These are phyloP conservation scores for Oldenlandia corymbosa DNA, from an alignment of 257 asterid genomes.

Conservation along the genomic window DNA sequence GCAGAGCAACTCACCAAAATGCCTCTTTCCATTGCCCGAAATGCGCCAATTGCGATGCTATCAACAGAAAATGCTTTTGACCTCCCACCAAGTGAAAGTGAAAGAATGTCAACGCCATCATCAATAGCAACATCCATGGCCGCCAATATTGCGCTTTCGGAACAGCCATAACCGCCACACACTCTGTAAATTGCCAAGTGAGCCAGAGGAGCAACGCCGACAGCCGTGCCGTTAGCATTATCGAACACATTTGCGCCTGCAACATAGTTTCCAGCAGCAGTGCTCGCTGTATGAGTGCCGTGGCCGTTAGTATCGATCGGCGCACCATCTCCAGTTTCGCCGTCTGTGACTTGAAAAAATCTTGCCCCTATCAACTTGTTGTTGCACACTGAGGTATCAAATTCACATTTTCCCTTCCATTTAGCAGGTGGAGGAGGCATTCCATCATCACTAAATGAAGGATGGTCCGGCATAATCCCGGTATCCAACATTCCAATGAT, in stretches of 20 bases:
- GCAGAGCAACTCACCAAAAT: conserved; percentile 15
- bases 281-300: conserved; percentile 6
- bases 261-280: conserved; percentile 11
- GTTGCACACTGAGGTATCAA: neutral
- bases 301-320: neutral
- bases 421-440: conserved; percentile 4
- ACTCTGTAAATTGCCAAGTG: conserved; percentile 3
- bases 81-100: neutral
- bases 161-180: neutral
- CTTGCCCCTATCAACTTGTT: conserved; percentile 9
- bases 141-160: neutral
- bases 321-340: neutral
- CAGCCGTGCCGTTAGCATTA: conserved; percentile 9
- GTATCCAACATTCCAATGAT: neutral
- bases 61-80: neutral
- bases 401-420: conserved; percentile 9
- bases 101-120: neutral
- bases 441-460: conserved; percentile 4
- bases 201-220: conserved; percentile 11
- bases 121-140: conserved; percentile 4
- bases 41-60: neutral
- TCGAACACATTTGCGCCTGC: conserved; percentile 1
- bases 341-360: neutral
- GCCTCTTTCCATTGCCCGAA: conserved; percentile 8
- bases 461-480: neutral